Base-by-base conservation (phyloP, 805 yeast genomes). In the Lachancea quebecensis region DNA sequence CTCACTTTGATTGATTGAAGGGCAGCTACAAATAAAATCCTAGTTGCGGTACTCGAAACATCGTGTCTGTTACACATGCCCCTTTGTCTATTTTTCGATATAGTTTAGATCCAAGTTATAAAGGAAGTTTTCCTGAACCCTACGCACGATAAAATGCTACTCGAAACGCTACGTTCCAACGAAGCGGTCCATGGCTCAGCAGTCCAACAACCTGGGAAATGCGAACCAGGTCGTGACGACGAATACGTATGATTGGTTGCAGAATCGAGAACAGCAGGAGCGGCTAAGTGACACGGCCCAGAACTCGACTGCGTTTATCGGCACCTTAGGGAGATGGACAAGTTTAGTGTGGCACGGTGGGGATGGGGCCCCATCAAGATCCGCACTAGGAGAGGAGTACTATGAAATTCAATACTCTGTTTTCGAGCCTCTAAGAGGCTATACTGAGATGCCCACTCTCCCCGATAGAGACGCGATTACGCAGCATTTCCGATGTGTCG, bases 401-500 rank as follows among this genome's bases (percentile, higher is more conserved):
- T 66, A 69, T 58, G 74, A 73, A 44, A 78, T 79, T 28, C 75
- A 74, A 48, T 77, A 77, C 52, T 73, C 81, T 2, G 82, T 79
- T 3, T 78, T 78, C 58, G 68, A 67, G 52, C 68, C 77, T 15
- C 57, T 69, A 10, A 51, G 60, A n/a, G 59, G 54, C 31, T 52
- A 62, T 14, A 38, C 44, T 12, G 67, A 68, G 6, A 16, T 38
- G 35, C 45, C 45, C n/a, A 14, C 28, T 15, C 40, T 39, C 15
- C 41, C 41, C 47, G 51, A 27, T 48, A 34, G 10, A 59, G 64
- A 10, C 79, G 74, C 51, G 58, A 68, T 25, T 40, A 39, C 2
- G 55, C 29, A 43, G 28, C n/a, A 32, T 7, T 43, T 38, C 31
- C 46, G 28, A 10, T 25, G 21, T 11, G 45, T 76, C 18, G 74